Evolutionary conservation across 306 rosid species (phyloP), one percentile per base, ranked within the genome.

Genomic region (Betula pendula): DNA sequence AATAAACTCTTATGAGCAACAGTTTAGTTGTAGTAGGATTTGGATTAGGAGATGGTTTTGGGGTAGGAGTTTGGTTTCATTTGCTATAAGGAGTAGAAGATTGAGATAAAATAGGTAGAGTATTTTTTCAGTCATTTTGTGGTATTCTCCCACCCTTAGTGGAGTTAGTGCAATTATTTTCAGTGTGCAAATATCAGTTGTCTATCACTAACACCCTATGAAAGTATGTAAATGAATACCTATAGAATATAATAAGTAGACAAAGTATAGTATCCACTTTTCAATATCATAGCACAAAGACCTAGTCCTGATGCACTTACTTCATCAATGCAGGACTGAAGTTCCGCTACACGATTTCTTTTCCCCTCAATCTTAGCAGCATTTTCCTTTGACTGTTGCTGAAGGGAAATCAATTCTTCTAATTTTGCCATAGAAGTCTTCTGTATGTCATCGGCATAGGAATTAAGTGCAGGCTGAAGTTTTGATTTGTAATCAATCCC

Each of bases 401-500:
- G 94, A 79, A 87, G 88, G 42, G 85, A 74, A 72, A 87, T 85
- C 63, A 74, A 79, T 68, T 95, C 92, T 68, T 92, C 99, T 76
- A 78, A 74, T 68, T 88, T 91, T 5, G 6, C 85, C 96, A 92
- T 79, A 5, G 92, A 88, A 85, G 72, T 85, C 72, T 74, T 91
- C 87, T 89, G 90, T 49, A 89, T 81, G 45, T 87, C 96, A 49
- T 88, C 85, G 0, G 85, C 78, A 68, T 73, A 80, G 53, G 94
- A 82, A 43, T 65, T 77, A 19, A 95, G 92, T 14, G 86, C 84
- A 81, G 96, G 94, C 85, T 85, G 91, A 68, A 92, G 60, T 5
- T 74, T 75, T 68, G 79, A 65, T 78, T 95, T 95, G 81, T 88
- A 77, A 83, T 92, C 91, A 75, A 89, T 70, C 44, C 99, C 97